Percentiles rank a stretch among this genome's conserved stretches.
phyloP scores from a whole-genome alignment of 1,284 basidiomycete genomes.

The Hemileia vastatrix region DNA sequence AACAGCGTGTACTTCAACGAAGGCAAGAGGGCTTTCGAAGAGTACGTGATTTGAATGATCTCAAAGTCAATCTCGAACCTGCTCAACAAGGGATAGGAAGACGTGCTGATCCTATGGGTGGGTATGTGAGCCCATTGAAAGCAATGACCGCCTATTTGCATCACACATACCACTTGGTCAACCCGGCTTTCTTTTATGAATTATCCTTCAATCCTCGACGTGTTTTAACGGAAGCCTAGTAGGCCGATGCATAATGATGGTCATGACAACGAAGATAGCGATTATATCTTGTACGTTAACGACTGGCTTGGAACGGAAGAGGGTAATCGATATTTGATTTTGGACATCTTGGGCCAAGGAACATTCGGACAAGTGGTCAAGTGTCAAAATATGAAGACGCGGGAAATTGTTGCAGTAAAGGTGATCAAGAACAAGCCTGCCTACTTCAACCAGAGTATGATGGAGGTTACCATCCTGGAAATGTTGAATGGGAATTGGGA shows the following conservation, averaged over 20 bases:
- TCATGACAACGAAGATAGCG: constrained; percentile 90
- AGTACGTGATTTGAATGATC: no score
- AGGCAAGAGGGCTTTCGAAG: no score
- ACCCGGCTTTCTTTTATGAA: constrained; percentile 83
- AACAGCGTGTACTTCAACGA: no score
- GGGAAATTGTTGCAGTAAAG: constrained; percentile 95
- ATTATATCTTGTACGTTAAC: constrained; percentile 95
- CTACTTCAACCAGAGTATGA: constrained; percentile 98
- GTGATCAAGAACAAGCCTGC: constrained; percentile 99
- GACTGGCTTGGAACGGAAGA: constrained; percentile 85
- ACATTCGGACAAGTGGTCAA: constrained; percentile 99
- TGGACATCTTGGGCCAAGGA: constrained; percentile 96
- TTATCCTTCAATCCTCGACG: constrained; percentile 80
- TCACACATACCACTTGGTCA: constrained; percentile 82
- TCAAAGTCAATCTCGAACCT: no score
- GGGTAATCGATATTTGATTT: constrained; percentile 64
- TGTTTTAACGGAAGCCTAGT: constrained; percentile 87
- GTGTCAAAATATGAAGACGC: constrained; percentile 97
- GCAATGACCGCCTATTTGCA: constrained; percentile 74
- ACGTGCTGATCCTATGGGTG: constrained; percentile 58
- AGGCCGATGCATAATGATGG: constrained; percentile 86
- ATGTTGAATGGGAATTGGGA: constrained; percentile 86
- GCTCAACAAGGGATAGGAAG: no score
- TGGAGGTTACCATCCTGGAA: constrained; percentile 97
- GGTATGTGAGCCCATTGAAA: constrained; percentile 55